Conservation (phyloP, 2,329 filamentous ascomycete species). For the Chaetomiaceae sp. region DNA sequence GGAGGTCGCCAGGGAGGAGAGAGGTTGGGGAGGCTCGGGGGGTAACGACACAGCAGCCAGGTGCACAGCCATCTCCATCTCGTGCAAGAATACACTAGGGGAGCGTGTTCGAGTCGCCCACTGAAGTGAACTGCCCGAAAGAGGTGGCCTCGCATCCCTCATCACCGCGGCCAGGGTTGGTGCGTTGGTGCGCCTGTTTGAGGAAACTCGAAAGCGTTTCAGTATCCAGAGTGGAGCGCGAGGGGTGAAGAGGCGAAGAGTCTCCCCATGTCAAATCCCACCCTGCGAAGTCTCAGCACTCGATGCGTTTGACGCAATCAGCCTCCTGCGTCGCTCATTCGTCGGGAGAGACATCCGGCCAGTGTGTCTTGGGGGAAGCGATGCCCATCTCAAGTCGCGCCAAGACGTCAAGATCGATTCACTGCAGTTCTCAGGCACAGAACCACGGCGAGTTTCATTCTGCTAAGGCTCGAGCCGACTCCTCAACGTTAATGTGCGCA, state of each 20-base stretch:
- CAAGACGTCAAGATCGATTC: not conserved
- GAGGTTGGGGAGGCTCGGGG: not conserved
- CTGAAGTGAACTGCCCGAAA: too few relatives aligned
- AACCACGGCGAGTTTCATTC: not conserved
- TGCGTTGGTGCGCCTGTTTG: not conserved
- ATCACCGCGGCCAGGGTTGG: too few relatives aligned
- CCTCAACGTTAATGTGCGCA: too few relatives aligned
- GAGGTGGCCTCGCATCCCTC: too few relatives aligned
- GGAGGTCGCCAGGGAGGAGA: not conserved
- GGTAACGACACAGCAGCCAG: too few relatives aligned
- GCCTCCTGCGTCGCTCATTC: slow-evolving; percentile 10
- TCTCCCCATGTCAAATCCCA: not conserved
- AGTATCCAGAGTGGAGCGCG: not conserved
- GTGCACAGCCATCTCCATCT: too few relatives aligned
- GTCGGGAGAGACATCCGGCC: not conserved
- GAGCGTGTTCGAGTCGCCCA: too few relatives aligned
- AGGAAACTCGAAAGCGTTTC: not conserved
- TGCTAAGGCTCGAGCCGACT: not conserved
- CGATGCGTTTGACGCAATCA: slow-evolving; percentile 4
- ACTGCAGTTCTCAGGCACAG: not conserved
- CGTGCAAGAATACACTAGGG: too few relatives aligned
- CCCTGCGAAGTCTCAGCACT: slow-evolving; percentile 1
- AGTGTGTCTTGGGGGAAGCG: too few relatives aligned
- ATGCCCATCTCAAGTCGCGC: not conserved
- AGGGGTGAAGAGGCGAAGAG: not conserved